phyloP scores from a whole-genome alignment of 768 basidiomycete genomes.

The Suillus tomentosus region DNA sequence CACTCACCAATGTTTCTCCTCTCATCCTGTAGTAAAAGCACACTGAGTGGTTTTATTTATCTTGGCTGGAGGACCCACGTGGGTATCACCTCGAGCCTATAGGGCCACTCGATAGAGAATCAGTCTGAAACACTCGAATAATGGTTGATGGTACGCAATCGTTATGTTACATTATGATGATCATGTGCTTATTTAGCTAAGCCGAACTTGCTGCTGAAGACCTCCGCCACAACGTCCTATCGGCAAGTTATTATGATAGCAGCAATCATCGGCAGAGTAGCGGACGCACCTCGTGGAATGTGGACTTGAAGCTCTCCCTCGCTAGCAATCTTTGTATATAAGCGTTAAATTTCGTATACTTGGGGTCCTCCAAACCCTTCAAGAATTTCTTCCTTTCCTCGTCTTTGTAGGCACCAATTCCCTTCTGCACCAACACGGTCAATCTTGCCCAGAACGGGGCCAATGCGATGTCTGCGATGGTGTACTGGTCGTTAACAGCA shows the following conservation, averaged over 20 bases:
- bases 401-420: constrained; percentile 50
- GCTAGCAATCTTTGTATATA: constrained; percentile 51
- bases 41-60: too few species aligned
- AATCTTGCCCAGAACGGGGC: constrained; percentile 62
- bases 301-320: constrained; percentile 55
- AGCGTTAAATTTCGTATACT: constrained; percentile 51
- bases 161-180: neutral
- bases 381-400: constrained; percentile 50
- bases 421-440: constrained; percentile 46
- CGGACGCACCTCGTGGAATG: constrained; percentile 53
- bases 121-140: neutral
- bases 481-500: constrained; percentile 36
- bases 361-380: constrained; percentile 39
- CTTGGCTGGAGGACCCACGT: too few species aligned
- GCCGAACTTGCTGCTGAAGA: constrained; percentile 12
- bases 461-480: constrained; percentile 64
- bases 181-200: constrained; percentile 11
- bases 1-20: too few species aligned
- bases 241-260: neutral
- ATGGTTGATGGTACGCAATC: neutral
- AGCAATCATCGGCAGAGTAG: too few species aligned
- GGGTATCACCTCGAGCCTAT: too few species aligned
- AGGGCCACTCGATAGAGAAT: neutral
- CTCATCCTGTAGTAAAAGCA: too few species aligned
- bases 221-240: constrained; percentile 18